Percentiles rank a stretch among this genome's conserved stretches.
phyloP scores from a whole-genome alignment of 345 rosid species.

The Aegle marmelos region DNA sequence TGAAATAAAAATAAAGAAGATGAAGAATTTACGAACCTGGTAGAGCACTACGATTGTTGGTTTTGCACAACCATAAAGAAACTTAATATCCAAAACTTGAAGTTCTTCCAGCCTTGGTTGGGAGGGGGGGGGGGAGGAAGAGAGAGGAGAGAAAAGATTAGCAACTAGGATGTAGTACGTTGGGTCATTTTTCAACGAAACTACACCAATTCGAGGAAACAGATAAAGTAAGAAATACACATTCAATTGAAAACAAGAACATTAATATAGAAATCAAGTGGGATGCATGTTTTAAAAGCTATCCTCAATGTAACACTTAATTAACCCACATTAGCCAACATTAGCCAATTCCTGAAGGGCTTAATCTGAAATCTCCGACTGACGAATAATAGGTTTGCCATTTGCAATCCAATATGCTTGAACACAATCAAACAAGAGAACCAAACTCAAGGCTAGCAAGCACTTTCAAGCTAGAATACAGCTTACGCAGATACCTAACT shows the following conservation, averaged over 20 bases:
- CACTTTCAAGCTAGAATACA: neutral
- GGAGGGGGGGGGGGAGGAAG: too few relatives aligned
- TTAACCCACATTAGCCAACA: neutral
- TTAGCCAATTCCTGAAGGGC: neutral
- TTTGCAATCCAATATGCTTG: neutral
- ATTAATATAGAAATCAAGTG: neutral
- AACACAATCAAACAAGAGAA: neutral
- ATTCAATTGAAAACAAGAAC: neutral
- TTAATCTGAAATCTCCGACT: neutral
- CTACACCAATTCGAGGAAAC: neutral
- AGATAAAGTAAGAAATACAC: neutral
- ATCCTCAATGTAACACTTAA: neutral
- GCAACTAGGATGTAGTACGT: neutral
- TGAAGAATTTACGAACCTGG: conserved; percentile 45
- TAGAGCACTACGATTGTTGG: conserved; percentile 94
- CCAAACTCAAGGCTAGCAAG: neutral
- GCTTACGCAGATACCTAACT: neutral
- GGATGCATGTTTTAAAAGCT: neutral
- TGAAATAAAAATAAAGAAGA: neutral
- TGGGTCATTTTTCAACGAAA: neutral
- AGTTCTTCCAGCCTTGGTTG: conserved; percentile 82
- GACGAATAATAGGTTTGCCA: neutral
- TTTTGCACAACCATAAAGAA: conserved; percentile 81
- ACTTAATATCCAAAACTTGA: conserved; percentile 94
- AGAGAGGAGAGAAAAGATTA: conserved; percentile 10